Percentiles rank a stretch among this genome's conserved stretches.
phyloP scores from a whole-genome alignment of 352 stramenopile species.

The Phytophthora tubulina region DNA sequence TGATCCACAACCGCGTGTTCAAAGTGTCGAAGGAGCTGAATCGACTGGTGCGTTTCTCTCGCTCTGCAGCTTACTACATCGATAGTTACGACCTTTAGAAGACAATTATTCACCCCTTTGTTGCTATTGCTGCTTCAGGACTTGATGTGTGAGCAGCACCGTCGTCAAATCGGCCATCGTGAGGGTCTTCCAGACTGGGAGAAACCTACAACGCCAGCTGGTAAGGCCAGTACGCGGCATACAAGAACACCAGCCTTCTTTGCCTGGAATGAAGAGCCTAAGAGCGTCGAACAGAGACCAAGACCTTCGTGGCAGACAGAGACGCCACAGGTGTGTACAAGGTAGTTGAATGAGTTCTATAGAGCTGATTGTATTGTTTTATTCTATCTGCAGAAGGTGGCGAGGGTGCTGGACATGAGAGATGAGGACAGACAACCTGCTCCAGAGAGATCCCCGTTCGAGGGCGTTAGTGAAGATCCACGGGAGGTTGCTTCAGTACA shows the following conservation, averaged over 20 bases:
- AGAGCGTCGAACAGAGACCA: neutral
- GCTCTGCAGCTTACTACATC: slow-evolving; percentile 1
- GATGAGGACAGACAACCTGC: slow-evolving; percentile 7
- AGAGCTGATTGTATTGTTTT: slow-evolving; percentile 7
- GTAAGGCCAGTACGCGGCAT: slow-evolving; percentile 39
- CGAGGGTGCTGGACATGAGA: slow-evolving; percentile 37
- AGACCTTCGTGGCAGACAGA: slow-evolving; percentile 20
- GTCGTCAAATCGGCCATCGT: slow-evolving; percentile 53
- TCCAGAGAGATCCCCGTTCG: slow-evolving; percentile 19
- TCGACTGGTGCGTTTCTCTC: slow-evolving; percentile 43
- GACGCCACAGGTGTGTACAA: slow-evolving; percentile 29
- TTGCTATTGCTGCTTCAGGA: slow-evolving; percentile 30
- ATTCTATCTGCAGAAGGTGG: slow-evolving; percentile 28
- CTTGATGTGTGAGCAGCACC: slow-evolving; percentile 65
- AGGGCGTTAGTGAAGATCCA: neutral
- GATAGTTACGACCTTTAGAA: slow-evolving; percentile 7
- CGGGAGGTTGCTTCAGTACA: neutral
- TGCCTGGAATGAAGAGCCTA: slow-evolving; percentile 50
- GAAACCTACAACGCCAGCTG: slow-evolving; percentile 44
- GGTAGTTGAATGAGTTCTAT: neutral
- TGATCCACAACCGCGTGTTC: slow-evolving; percentile 54
- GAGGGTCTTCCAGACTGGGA: slow-evolving; percentile 62
- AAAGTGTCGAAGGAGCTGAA: slow-evolving; percentile 66
- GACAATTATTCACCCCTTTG: neutral
- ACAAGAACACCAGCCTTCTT: slow-evolving; percentile 53